Conservation (phyloP, 768 basidiomycete species). For the Hygrophoropsis aurantiaca region DNA sequence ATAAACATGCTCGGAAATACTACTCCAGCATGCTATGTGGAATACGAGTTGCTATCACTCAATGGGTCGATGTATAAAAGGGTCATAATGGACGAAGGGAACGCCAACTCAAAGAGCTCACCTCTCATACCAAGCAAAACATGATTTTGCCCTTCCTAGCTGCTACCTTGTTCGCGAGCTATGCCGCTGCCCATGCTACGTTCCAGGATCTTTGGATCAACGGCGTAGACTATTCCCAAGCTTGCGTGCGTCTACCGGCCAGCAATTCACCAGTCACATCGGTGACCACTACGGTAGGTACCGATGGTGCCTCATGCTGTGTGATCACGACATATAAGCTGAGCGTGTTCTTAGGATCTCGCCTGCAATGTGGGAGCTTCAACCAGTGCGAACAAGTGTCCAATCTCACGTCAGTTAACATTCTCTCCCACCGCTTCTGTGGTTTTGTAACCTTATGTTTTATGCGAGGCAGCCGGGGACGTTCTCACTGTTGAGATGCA, state of each 20-base stretch:
- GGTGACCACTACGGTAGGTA: conserved; percentile 34
- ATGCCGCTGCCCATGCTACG: conserved; percentile 50
- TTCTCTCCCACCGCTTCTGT: too few species aligned
- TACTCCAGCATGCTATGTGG: background rate
- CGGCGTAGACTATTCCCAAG: conserved; percentile 44
- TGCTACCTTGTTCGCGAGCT: conserved; percentile 35
- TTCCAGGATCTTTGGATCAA: conserved; percentile 57
- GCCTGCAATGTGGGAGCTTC: conserved; percentile 45
- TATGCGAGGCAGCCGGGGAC: conserved; percentile 38
- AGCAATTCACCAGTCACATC: conserved; percentile 49
- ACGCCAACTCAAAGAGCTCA: background rate
- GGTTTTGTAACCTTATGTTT: too few species aligned
- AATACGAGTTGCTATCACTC: too few species aligned
- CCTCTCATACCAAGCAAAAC: background rate
- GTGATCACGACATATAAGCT: background rate
- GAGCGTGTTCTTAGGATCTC: conserved; percentile 34
- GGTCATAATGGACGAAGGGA: background rate
- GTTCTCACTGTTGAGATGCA: conserved; percentile 54
- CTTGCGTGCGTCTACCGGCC: conserved; percentile 44
- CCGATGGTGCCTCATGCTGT: background rate
- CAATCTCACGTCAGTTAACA: conserved; percentile 10
- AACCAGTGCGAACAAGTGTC: conserved; percentile 38
- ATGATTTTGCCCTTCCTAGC: conserved; percentile 33
- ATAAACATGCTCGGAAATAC: background rate
- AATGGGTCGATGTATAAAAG: too few species aligned